Evolutionary conservation across 2,329 filamentous ascomycete genomes (phyloP), one percentile per base, ranked within the genome.

Genomic region (Elsinoe necatrix): DNA sequence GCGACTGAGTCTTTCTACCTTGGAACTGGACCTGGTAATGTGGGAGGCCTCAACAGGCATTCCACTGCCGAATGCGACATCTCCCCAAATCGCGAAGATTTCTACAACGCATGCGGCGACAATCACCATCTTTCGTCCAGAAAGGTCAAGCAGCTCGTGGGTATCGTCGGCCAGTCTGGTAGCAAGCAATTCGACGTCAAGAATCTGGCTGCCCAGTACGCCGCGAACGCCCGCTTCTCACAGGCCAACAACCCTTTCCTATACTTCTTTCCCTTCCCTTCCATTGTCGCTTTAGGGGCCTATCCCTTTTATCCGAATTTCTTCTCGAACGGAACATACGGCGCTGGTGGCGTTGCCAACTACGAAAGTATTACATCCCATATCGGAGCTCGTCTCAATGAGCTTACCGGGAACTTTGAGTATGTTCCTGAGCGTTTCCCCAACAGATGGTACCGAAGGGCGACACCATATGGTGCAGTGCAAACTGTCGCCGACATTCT

Each of bases 311-410:
- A 67, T 59, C 63, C 65, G 1, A 58, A 64, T 4, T 67, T 65
- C 58, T 67, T 66, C 68, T 67, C 65, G 37, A 71, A 71, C 60
- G 66, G 68, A 18, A 71, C 68, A 12, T 70, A 69, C 57, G 67
- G 65, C 16, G 61, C 61, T 1, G 69, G 68, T 14, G 69, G 70
- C 59, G 66, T 71, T 23, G 61, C 69, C 37, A 71, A 66, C 60
- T 67, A 67, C 61, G 63, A 67, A 54, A 65, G 63, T 4, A 62
- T 67, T 57, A 63, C 63, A 2, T 60, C 56, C 48, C 67, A 67
- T 51, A 57, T 67, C 27, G 65, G 65, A n/a, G 65, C 63, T 18
- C 41, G 63, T 55, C 58, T 59, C 21, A 47, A 66, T 50, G 31
- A 60, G 41, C 54, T 57, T 39, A 65, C 60, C n/a, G 65, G 63